Conservation (phyloP, 768 basidiomycete genomes). For the Mycena capillaripes region DNA sequence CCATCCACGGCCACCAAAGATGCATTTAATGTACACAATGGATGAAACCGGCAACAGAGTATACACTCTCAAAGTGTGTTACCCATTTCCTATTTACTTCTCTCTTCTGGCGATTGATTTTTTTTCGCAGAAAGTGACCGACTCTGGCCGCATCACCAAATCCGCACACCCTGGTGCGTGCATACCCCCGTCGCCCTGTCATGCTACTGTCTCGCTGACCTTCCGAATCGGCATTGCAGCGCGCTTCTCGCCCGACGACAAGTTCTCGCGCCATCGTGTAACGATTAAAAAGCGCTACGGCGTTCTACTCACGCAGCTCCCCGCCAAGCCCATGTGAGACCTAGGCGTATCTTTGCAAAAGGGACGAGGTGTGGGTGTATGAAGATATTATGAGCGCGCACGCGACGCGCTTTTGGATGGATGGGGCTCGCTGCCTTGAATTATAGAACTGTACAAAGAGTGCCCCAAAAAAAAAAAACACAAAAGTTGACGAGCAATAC, state of each 20-base stretch:
- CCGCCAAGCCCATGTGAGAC: constrained; percentile 85
- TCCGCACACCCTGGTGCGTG: constrained; percentile 98
- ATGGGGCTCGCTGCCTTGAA: no score
- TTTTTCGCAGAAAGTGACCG: constrained; percentile 81
- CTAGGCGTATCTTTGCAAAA: neutral
- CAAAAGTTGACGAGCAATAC: no score
- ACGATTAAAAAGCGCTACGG: constrained; percentile 95
- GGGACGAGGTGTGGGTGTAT: no score
- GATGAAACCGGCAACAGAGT: constrained; percentile 83
- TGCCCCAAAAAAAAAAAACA: no score
- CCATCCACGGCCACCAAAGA: constrained; percentile 49
- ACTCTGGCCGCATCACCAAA: constrained; percentile 87
- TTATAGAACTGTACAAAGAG: no score
- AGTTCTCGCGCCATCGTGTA: constrained; percentile 97
- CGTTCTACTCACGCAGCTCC: constrained; percentile 91
- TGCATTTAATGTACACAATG: constrained; percentile 98
- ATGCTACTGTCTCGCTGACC: neutral
- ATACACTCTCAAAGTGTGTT: constrained; percentile 91
- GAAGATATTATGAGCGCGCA: no score
- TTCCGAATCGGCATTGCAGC: constrained; percentile 61
- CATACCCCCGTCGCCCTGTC: constrained; percentile 37
- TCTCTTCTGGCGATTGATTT: neutral
- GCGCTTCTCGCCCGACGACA: constrained; percentile 99
- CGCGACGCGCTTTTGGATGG: no score
- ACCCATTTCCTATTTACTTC: neutral